A percentile compares a stretch with the other conserved stretches of the same genome.
These are phyloP conservation scores for Fusarium coffeatum DNA, from an alignment of 2,329 filamentous ascomycete species.

Conservation along the genomic window DNA sequence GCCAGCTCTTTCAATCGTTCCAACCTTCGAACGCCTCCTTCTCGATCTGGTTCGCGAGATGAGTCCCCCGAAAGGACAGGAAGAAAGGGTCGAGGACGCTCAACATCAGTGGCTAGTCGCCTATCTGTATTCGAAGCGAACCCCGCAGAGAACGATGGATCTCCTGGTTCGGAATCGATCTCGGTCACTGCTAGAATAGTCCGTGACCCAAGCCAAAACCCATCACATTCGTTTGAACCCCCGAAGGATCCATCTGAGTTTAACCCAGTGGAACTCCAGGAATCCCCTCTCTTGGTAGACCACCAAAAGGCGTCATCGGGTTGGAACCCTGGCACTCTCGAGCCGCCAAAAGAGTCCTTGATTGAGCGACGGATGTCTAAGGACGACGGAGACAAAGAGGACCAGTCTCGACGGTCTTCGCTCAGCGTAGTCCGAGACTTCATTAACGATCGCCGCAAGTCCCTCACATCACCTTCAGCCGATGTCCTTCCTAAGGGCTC, in stretches of 20 bases:
- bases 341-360: conserved; percentile 57
- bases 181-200: conserved; percentile 89
- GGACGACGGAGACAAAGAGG: conserved; percentile 53
- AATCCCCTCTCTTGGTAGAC: conserved; percentile 70
- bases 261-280: conserved; percentile 63
- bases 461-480: conserved; percentile 60
- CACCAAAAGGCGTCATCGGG: conserved; percentile 57
- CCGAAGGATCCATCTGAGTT: conserved; percentile 59
- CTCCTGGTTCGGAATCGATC: conserved; percentile 74
- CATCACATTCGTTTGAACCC: conserved; percentile 55
- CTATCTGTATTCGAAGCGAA: conserved; percentile 66
- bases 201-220: conserved; percentile 67
- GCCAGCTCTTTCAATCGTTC: conserved; percentile 54
- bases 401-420: conserved; percentile 65
- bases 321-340: conserved; percentile 42
- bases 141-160: conserved; percentile 33
- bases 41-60: conserved; percentile 56
- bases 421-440: conserved; percentile 70
- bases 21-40: conserved; percentile 48
- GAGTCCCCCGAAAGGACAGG: conserved; percentile 59
- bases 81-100: conserved; percentile 57
- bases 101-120: conserved; percentile 66
- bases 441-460: conserved; percentile 69
- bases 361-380: conserved; percentile 62
- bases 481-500: conserved; percentile 54